phyloP scores from a whole-genome alignment of 2,329 filamentous ascomycete species.

The Penicillium sp. region DNA sequence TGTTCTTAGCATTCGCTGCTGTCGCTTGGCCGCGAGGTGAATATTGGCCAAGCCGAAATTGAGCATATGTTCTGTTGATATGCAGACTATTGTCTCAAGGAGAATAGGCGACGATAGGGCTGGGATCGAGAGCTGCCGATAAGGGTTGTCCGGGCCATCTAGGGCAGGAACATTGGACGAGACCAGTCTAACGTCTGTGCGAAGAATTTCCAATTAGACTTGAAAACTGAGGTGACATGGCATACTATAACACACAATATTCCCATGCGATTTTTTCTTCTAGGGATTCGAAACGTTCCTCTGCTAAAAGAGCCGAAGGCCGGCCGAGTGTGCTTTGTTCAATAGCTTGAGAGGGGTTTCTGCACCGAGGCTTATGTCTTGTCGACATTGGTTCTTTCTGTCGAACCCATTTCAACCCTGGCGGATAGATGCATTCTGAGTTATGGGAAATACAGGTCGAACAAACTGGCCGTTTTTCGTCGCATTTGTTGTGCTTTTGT shows the following conservation, averaged over 20 bases:
- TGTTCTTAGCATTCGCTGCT: conserved; percentile 22
- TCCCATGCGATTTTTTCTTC: conserved; percentile 24
- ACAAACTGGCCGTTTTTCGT: conserved; percentile 18
- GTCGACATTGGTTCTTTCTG: conserved; percentile 13
- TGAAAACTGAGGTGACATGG: background rate
- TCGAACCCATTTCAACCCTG: conserved; percentile 20
- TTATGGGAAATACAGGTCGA: conserved; percentile 13
- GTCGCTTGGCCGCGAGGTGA: conserved; percentile 19
- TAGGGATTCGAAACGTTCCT: conserved; percentile 12
- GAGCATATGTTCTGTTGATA: conserved; percentile 26
- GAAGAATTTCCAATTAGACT: background rate
- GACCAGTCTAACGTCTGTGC: conserved; percentile 23
- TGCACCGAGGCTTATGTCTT: conserved; percentile 18
- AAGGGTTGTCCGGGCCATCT: conserved; percentile 25
- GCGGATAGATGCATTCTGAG: conserved; percentile 18
- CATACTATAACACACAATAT: conserved; percentile 16
- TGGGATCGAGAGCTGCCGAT: conserved; percentile 22
- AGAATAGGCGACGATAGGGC: conserved; percentile 23
- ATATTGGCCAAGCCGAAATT: conserved; percentile 23
- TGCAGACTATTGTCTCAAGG: conserved; percentile 24
- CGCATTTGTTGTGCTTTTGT: conserved; percentile 24
- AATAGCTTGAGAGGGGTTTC: background rate
- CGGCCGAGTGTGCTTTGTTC: background rate
- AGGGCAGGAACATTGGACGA: conserved; percentile 24
- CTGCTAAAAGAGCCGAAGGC: conserved; percentile 6